phyloP scores from a whole-genome alignment of 1,139 yeast species.

The Suhomyces terraborum region DNA sequence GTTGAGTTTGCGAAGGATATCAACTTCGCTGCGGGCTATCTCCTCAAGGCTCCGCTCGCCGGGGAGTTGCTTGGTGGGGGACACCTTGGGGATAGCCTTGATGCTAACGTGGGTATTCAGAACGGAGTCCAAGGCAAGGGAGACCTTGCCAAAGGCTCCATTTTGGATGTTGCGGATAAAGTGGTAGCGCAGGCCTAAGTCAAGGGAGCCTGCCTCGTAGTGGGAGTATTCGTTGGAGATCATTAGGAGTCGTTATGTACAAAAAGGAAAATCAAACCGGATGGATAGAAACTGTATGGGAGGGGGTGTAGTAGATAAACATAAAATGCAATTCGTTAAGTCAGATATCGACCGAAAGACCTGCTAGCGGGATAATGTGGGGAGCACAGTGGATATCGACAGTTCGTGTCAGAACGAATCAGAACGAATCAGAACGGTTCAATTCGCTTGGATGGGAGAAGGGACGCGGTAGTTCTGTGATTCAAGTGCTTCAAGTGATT shows the following conservation, averaged over 20 bases:
- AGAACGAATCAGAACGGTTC: too few species aligned
- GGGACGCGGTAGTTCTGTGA: too few species aligned
- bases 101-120: slow-evolving; percentile 29
- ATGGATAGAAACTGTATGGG: neutral
- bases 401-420: too few species aligned
- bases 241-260: slow-evolving; percentile 13
- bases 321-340: slow-evolving; percentile 5
- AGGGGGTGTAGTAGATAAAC: neutral
- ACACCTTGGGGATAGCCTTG: slow-evolving; percentile 42
- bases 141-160: slow-evolving; percentile 57
- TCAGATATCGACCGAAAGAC: slow-evolving; percentile 5
- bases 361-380: slow-evolving; percentile 2
- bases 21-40: slow-evolving; percentile 51
- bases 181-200: slow-evolving; percentile 37
- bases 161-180: slow-evolving; percentile 45
- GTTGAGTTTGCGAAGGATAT: slow-evolving; percentile 38
- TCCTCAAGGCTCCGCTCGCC: slow-evolving; percentile 19
- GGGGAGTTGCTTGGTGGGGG: slow-evolving; percentile 20
- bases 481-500: too few species aligned
- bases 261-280: slow-evolving; percentile 9
- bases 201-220: slow-evolving; percentile 35
- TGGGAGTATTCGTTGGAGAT: slow-evolving; percentile 29
- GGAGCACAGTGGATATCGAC: neutral
- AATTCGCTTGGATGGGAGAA: too few species aligned
- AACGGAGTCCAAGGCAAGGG: slow-evolving; percentile 43